Evolutionary conservation across 495 filamentous ascomycete genomes (phyloP).

Genomic region (Lasiosphaeria ovina): DNA sequence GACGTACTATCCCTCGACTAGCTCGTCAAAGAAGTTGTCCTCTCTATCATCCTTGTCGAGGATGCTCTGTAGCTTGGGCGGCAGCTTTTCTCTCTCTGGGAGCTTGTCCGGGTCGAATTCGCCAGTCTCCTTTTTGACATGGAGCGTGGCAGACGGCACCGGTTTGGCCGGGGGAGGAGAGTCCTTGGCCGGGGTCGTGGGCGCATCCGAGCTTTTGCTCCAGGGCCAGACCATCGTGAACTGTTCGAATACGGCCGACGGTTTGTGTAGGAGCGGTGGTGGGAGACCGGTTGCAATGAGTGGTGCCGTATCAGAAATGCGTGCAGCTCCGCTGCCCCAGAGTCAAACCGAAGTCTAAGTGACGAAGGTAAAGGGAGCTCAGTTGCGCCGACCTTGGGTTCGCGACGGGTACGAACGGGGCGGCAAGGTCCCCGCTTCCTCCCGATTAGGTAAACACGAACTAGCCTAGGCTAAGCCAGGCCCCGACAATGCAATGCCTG

Average conservation of each 20-base stretch:
- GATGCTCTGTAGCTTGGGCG: conserved; percentile 66
- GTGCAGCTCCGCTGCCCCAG: too few species aligned
- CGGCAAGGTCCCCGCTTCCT: too few species aligned
- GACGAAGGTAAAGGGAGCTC: too few species aligned
- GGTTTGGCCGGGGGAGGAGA: conserved; percentile 28
- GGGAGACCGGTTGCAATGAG: background rate
- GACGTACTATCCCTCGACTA: conserved; percentile 79
- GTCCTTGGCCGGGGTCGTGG: conserved; percentile 25
- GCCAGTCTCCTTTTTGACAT: conserved; percentile 22
- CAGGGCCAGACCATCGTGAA: conserved; percentile 38
- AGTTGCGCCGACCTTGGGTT: too few species aligned
- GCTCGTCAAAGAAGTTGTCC: conserved; percentile 72
- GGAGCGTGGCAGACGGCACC: conserved; percentile 5
- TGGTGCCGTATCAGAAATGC: too few species aligned
- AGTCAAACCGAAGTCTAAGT: too few species aligned
- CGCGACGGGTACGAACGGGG: too few species aligned
- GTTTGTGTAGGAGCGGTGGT: background rate
- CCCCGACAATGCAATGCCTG: too few species aligned
- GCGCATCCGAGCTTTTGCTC: conserved; percentile 40
- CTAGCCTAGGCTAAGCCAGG: too few species aligned
- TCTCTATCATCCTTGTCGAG: conserved; percentile 64
- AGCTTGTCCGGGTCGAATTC: conserved; percentile 47
- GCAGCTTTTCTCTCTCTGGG: conserved; percentile 60
- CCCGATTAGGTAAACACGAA: too few species aligned
- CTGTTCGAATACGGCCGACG: background rate